phyloP scores from a whole-genome alignment of 2,329 filamentous ascomycete species.

The Scytalidium sp. region DNA sequence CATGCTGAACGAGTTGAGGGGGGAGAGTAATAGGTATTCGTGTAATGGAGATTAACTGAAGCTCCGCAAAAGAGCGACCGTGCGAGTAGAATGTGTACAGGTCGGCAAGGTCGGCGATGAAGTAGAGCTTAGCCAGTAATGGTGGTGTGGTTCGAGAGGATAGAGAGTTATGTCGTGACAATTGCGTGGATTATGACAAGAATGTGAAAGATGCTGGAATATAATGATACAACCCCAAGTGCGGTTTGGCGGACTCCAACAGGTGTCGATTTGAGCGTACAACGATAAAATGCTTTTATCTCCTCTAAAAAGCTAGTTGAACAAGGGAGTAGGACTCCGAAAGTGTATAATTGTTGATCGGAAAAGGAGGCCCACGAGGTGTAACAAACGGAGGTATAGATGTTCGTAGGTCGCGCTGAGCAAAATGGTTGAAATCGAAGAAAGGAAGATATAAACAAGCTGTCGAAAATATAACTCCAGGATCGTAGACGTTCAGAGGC shows the following conservation, averaged over 20 bases:
- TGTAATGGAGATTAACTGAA: slow-evolving; percentile 30
- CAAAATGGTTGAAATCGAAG: slow-evolving; percentile 19
- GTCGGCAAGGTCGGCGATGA: neutral
- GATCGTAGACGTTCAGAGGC: slow-evolving; percentile 35
- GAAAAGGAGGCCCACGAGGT: slow-evolving; percentile 18
- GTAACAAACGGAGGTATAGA: slow-evolving; percentile 30
- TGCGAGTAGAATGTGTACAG: slow-evolving; percentile 10
- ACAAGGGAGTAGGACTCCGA: slow-evolving; percentile 26
- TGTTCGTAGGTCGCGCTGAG: slow-evolving; percentile 25
- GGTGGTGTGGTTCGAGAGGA: slow-evolving; percentile 14
- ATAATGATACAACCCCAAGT: slow-evolving; percentile 28
- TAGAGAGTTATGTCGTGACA: slow-evolving; percentile 10
- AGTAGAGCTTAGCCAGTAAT: slow-evolving; percentile 8
- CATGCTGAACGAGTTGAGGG: slow-evolving; percentile 48
- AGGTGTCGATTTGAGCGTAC: slow-evolving; percentile 23
- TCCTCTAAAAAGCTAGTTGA: slow-evolving; percentile 30
- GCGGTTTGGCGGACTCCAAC: slow-evolving; percentile 22
- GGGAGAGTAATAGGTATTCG: slow-evolving; percentile 5
- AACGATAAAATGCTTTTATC: slow-evolving; percentile 29
- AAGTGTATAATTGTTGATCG: slow-evolving; percentile 9
- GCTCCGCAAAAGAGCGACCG: slow-evolving; percentile 7
- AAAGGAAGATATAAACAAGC: neutral
- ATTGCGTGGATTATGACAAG: slow-evolving; percentile 18
- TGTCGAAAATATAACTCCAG: slow-evolving; percentile 27
- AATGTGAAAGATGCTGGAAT: slow-evolving; percentile 18